phyloP scores from a whole-genome alignment of 2,329 filamentous ascomycete species.

The Penicillium sp. region DNA sequence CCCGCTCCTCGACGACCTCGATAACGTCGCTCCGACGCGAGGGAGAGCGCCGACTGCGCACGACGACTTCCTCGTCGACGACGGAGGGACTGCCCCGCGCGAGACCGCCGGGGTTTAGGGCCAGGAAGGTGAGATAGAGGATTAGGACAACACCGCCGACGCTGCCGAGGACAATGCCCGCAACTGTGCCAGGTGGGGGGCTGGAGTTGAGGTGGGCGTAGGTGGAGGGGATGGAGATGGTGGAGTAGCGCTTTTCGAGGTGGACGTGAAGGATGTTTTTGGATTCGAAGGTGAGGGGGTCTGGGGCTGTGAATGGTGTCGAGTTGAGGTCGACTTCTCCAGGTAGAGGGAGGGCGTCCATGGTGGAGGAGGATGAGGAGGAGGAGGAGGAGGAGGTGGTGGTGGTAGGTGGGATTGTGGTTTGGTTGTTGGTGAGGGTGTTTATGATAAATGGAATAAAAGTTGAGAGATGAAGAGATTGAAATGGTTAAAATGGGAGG shows the following conservation, averaged over 20 bases:
- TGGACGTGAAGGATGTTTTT: conserved; percentile 17
- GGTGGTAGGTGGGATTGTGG: background rate
- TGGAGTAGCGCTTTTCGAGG: conserved; percentile 36
- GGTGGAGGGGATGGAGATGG: conserved; percentile 64
- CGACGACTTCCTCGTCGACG: conserved; percentile 37
- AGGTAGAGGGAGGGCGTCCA: conserved; percentile 9
- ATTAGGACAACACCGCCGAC: conserved; percentile 61
- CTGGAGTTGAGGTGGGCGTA: conserved; percentile 62
- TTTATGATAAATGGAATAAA: background rate
- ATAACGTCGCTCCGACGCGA: conserved; percentile 28
- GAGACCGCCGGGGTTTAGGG: conserved; percentile 53
- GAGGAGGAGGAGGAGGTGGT: too few species aligned
- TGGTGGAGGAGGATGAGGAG: too few species aligned
- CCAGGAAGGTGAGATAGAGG: conserved; percentile 59
- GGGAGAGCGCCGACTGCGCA: conserved; percentile 27
- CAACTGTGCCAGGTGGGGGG: conserved; percentile 63
- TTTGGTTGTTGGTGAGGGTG: background rate
- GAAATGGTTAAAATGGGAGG: background rate
- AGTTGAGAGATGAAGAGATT: background rate
- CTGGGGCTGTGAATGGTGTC: conserved; percentile 2
- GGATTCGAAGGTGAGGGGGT: conserved; percentile 2
- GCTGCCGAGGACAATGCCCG: conserved; percentile 61
- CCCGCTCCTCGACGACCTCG: conserved; percentile 46
- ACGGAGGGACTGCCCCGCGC: conserved; percentile 30
- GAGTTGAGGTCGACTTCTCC: conserved; percentile 2